These are phyloP conservation scores for Cladosporium oxysporum DNA, from an alignment of 2,329 filamentous ascomycete species.

Conservation along the genomic window DNA sequence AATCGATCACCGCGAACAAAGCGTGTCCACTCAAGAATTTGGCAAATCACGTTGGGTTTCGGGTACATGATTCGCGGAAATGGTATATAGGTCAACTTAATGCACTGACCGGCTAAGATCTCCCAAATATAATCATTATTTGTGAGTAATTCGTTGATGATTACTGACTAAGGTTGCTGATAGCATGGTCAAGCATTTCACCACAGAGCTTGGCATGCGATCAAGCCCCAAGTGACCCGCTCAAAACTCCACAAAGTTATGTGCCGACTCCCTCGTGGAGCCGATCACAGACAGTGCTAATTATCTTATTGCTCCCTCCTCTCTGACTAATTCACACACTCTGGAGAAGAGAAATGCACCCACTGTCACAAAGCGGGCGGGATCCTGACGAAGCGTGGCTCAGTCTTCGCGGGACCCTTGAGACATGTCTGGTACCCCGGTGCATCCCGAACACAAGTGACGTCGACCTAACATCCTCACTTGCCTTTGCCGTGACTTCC, in stretches of 20 bases:
- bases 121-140: neutral
- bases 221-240: neutral
- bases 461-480: neutral
- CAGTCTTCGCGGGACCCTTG: neutral
- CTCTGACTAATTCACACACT: neutral
- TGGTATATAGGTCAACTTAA: neutral
- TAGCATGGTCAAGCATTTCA: neutral
- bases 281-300: neutral
- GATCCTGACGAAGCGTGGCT: neutral
- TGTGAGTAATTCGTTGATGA: neutral
- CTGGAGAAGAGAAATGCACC: neutral
- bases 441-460: neutral
- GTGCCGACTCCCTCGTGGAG: slow-evolving; percentile 1
- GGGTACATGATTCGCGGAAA: neutral
- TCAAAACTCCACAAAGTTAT: neutral
- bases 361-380: neutral
- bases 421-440: neutral
- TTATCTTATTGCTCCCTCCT: too few species aligned
- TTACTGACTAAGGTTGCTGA: neutral
- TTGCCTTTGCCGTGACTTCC: neutral
- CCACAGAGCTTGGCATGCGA: slow-evolving; percentile 1
- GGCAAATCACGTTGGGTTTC: neutral
- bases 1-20: neutral
- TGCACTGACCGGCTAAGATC: neutral
- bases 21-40: accelerated